These are phyloP conservation scores for Haematococcus sp. DNA, from an alignment of 139 green algal genomes.

Conservation along the genomic window DNA sequence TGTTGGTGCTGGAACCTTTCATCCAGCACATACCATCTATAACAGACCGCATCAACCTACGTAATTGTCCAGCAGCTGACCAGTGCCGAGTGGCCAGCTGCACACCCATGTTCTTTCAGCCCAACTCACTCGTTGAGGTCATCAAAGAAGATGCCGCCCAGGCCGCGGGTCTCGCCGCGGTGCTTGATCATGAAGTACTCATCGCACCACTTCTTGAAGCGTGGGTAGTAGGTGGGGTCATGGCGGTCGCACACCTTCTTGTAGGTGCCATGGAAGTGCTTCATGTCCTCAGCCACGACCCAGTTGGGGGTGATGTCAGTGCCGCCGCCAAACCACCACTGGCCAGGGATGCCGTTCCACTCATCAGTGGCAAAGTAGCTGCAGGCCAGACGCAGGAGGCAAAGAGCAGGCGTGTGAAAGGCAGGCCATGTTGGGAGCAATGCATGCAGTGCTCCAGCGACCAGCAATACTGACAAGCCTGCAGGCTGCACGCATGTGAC, in stretches of 20 bases:
- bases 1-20: too few relatives aligned
- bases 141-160: slow-evolving; percentile 99
- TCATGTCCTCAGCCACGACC: slow-evolving; percentile 91
- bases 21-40: too few relatives aligned
- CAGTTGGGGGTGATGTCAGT: slow-evolving; percentile 98
- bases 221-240: slow-evolving; percentile 89
- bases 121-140: slow-evolving; percentile 83
- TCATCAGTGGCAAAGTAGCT: slow-evolving; percentile 98
- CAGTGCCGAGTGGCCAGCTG: too few relatives aligned
- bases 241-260: slow-evolving; percentile 94
- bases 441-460: too few relatives aligned
- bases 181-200: slow-evolving; percentile 99
- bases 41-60: too few relatives aligned
- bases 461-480: too few relatives aligned
- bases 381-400: not conserved
- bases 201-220: slow-evolving; percentile 95
- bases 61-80: too few relatives aligned
- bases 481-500: not conserved
- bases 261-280: slow-evolving; percentile 96
- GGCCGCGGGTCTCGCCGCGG: slow-evolving; percentile 79
- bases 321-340: slow-evolving; percentile 99
- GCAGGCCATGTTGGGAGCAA: too few relatives aligned
- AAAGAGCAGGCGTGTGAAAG: too few relatives aligned
- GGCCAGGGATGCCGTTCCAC: slow-evolving; percentile 86
- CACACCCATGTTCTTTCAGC: not conserved